These are phyloP conservation scores for Jacaranda mimosifolia DNA, from an alignment of 257 asterid species.

Conservation along the genomic window DNA sequence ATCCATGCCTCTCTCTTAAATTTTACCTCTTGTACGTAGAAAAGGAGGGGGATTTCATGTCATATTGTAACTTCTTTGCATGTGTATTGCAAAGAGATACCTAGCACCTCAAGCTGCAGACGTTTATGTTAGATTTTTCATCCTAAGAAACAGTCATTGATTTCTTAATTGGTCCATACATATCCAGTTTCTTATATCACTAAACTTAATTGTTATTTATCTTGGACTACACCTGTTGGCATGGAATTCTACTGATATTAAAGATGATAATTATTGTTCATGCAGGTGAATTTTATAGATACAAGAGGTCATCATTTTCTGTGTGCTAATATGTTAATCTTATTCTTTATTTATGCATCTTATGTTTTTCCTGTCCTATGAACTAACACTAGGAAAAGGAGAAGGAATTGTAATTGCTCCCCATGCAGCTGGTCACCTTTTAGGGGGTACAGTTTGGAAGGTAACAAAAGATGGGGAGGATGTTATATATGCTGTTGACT, in stretches of 20 bases:
- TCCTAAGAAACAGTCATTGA: slow-evolving; percentile 27
- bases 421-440: slow-evolving; percentile 95
- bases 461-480: slow-evolving; percentile 99
- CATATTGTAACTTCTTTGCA: slow-evolving; percentile 11
- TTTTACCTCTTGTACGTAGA: slow-evolving; percentile 5
- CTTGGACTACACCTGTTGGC: slow-evolving; percentile 23
- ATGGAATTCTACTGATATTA: slow-evolving; percentile 20
- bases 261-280: slow-evolving; percentile 31
- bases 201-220: neutral
- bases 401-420: slow-evolving; percentile 99
- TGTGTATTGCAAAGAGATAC: slow-evolving; percentile 14
- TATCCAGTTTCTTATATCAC: slow-evolving; percentile 28
- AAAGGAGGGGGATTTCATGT: too few relatives aligned
- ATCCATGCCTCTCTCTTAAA: neutral
- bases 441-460: slow-evolving; percentile 96
- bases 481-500: slow-evolving; percentile 96
- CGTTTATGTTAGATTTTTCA: slow-evolving; percentile 19
- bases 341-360: slow-evolving; percentile 33
- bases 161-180: slow-evolving; percentile 16
- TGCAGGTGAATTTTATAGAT: slow-evolving; percentile 29
- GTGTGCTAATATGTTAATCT: slow-evolving; percentile 18
- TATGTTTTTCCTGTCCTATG: slow-evolving; percentile 35
- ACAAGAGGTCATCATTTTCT: slow-evolving; percentile 14
- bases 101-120: slow-evolving; percentile 25
- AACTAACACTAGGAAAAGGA: slow-evolving; percentile 76